Evolutionary conservation across 108 stramenopile genomes (phyloP), one percentile per base, ranked within the genome.

Genomic region (Mayamaea pseudoterrestris): DNA sequence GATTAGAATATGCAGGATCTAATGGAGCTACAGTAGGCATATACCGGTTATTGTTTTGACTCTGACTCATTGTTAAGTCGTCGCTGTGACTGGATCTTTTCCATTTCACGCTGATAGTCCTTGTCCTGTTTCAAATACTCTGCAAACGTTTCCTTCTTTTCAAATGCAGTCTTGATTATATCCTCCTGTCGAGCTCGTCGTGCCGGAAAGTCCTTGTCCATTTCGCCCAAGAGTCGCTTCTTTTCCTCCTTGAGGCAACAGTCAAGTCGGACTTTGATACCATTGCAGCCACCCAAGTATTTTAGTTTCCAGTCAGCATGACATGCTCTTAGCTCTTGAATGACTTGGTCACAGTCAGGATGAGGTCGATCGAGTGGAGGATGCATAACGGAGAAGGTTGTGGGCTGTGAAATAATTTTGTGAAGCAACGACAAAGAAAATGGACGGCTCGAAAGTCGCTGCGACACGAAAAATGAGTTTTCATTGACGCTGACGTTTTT

Each of bases 291-390:
- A 73, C 89, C 87, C 30, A 83, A 78, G 42, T 84, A 86, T 17
- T 74, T 50, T 40, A 69, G 66, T 14, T 69, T 72, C 17, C 61
- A 63, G 12, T 78, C 68, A 5, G 58, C 68, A 47, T 94, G 93
- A 44, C 93, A 94, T 30, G 68, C 20, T 30, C 74, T 70, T 11
- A 94, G 69, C n/a, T 52, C 68, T 12, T 73, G 53, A 32, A 94
- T 87, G 41, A 69, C 68, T 11, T 61, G 37, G 50, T 86, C 73
- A 55, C 93, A 94, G 36, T 83, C 71, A 9, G 93, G 93, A 51
- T 94, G 93, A 4, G 93, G 93, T 27, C 93, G 64, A 57, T 87
- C 82, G 43, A 94, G 65, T 22, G 93, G 93, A 5, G 93, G 93
- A 57, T 94, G 93, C 93, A 94, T 94, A 41, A 2, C 22, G 45